phyloP scores from a whole-genome alignment of 257 asterid genomes.

The Solanum tarijense region DNA sequence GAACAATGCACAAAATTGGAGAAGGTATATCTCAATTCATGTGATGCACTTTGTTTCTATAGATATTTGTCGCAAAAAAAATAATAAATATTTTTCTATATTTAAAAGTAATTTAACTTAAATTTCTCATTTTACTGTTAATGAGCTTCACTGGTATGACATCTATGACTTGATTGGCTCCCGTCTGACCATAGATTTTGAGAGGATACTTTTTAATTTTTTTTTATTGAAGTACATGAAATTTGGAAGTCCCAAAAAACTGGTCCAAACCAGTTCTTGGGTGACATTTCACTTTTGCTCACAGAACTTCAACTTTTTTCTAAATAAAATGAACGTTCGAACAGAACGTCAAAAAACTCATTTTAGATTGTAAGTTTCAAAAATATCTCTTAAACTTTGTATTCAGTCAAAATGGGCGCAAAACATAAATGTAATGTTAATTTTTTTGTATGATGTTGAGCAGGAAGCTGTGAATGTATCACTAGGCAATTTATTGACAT shows the following conservation, averaged over 20 bases:
- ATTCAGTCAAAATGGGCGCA: not conserved
- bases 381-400: not conserved
- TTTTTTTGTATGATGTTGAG: not conserved
- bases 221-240: not conserved
- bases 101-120: too few species aligned
- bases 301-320: not conserved
- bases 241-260: not conserved
- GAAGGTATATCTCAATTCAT: conserved; percentile 32
- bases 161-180: not conserved
- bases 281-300: not conserved
- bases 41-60: not conserved
- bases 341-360: not conserved
- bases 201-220: not conserved
- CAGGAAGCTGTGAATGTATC: conserved; percentile 92
- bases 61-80: too few species aligned
- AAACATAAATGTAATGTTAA: not conserved
- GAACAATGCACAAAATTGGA: conserved; percentile 55
- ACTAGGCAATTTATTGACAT: conserved; percentile 54
- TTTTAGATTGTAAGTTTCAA: not conserved
- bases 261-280: not conserved
- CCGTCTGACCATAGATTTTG: not conserved
- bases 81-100: too few species aligned
- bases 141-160: not conserved
- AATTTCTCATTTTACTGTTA: too few species aligned
- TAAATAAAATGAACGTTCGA: not conserved